Evolutionary conservation across 495 filamentous ascomycete species (phyloP).

Genomic region (Friedmanniomyces simplex): DNA sequence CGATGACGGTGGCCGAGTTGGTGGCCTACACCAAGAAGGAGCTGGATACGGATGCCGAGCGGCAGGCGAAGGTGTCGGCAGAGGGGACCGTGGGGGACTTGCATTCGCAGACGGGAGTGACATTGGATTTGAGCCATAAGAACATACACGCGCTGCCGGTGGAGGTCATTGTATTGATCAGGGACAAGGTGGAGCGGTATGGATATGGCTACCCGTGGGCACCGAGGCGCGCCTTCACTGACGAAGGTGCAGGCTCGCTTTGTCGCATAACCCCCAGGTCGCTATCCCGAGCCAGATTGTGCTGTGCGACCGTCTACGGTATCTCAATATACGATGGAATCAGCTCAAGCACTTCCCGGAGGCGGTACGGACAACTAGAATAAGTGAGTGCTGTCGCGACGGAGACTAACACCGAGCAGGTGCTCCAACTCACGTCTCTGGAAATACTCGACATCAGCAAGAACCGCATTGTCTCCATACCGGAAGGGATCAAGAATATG

Average conservation of each 20-base stretch:
- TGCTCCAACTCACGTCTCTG: slow-evolving; percentile 72
- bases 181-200: slow-evolving; percentile 84
- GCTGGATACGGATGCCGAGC: slow-evolving; percentile 16
- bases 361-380: slow-evolving; percentile 47
- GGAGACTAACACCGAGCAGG: slow-evolving; percentile 29
- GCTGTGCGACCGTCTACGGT: slow-evolving; percentile 79
- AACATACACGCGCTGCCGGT: slow-evolving; percentile 72
- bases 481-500: slow-evolving; percentile 67
- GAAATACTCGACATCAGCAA: slow-evolving; percentile 87
- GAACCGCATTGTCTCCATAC: slow-evolving; percentile 69
- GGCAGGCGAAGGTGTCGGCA: slow-evolving; percentile 14
- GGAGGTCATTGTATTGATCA: slow-evolving; percentile 84
- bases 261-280: slow-evolving; percentile 79
- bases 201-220: slow-evolving; percentile 9
- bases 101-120: slow-evolving; percentile 54
- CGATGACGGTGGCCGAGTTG: slow-evolving; percentile 17
- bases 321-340: slow-evolving; percentile 90
- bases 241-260: slow-evolving; percentile 53
- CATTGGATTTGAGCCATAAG: slow-evolving; percentile 78
- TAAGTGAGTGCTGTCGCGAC: not conserved
- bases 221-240: slow-evolving; percentile 3
- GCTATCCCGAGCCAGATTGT: slow-evolving; percentile 70
- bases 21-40: slow-evolving; percentile 17
- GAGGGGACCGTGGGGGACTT: slow-evolving; percentile 11
- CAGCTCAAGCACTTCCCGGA: slow-evolving; percentile 77